Base-by-base conservation (phyloP, 2,329 filamentous ascomycete species). In the Fusarium verticillioides region DNA sequence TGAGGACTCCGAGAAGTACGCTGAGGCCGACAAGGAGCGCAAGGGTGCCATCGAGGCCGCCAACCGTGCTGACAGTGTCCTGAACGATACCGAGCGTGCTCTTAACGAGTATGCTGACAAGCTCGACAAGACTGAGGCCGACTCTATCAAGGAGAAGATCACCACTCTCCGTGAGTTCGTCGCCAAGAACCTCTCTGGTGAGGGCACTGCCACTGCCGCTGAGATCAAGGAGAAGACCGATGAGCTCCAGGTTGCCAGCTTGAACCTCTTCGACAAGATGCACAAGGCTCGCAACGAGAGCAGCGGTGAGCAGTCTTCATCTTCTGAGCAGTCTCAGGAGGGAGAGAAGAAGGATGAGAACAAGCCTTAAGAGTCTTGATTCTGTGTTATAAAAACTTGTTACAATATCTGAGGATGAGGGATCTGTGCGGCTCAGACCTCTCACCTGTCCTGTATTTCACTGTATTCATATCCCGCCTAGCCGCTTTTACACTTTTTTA, bases 191-290 rank as follows among this genome's bases (percentile, higher is more conserved):
- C 96, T 98, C 88, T 90, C 94, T 79, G 96, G 96, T 75, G 96
- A 99, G 88, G 91, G 92, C 80, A 90, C 87, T 72, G 91, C 93
- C 80, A 97, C 94, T 70, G 93, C 95, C 58, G 93, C 94, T 75
- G 94, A 98, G 86, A 92, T 99, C 85, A 98, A 98, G 93, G 91
- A 94, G 87, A 98, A 98, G 94, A 97, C 94, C 80, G 96, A 98
- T 77, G 96, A 98, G 86, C 93, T 99, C 82, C 96, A 98, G 88
- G 94, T 93, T 83, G 94, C 96, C 78, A 96, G 93, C 85, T 88
- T 99, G 86, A 97, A 94, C 87, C 92, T 98, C 81, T 98, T 99
- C 85, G 96, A 98, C 88, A 98, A 98, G 93, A 97, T 99, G 94
- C 96, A 99, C 93, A 97, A 97, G 90, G 94, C 96, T 78, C 92